A percentile compares a stretch with the other conserved stretches of the same genome.
phyloP scores from a whole-genome alignment of 2,329 filamentous ascomycete species.

The Ascochyta fabae region DNA sequence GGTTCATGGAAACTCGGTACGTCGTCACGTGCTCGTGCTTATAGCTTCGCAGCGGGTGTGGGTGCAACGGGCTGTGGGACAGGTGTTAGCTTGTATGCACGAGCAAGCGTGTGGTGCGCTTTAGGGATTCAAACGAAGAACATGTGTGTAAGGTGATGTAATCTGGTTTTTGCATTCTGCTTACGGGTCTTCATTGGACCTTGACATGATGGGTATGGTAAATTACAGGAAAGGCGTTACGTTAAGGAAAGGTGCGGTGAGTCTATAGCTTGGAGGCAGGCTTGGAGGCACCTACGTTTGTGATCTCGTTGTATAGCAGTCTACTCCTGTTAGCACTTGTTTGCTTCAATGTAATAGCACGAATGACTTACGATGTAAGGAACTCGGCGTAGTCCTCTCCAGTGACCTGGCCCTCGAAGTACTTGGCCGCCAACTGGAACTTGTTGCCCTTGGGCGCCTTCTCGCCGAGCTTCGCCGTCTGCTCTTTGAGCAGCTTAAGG shows the following conservation, averaged over 20 bases:
- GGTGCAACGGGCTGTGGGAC: conserved; percentile 4
- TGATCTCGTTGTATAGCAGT: conserved; percentile 87
- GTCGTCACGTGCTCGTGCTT: conserved; percentile 11
- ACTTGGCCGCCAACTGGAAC: conserved; percentile 86
- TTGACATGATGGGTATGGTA: conserved; percentile 14
- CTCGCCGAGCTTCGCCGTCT: conserved; percentile 74
- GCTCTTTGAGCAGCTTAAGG: conserved; percentile 84
- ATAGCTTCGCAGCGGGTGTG: conserved; percentile 14
- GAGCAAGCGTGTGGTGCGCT: neutral
- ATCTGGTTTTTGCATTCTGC: conserved; percentile 15
- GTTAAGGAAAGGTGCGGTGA: neutral
- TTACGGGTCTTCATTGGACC: conserved; percentile 7
- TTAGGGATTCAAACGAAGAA: neutral
- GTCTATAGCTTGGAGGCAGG: conserved; percentile 55
- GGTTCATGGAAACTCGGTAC: conserved; percentile 1
- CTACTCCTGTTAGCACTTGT: conserved; percentile 52
- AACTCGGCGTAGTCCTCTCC: conserved; percentile 98
- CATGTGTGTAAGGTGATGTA: neutral
- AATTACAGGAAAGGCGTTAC: conserved; percentile 9
- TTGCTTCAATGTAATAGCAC: neutral
- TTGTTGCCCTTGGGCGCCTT: conserved; percentile 89
- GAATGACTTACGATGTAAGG: conserved; percentile 73
- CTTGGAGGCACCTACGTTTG: conserved; percentile 71
- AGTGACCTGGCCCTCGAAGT: conserved; percentile 91
- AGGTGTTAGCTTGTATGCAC: conserved; percentile 3